A percentile compares a stretch with the other conserved stretches of the same genome.
phyloP scores from a whole-genome alignment of 164 flowering plant species.

The grape (Vitis vinifera) region DNA sequence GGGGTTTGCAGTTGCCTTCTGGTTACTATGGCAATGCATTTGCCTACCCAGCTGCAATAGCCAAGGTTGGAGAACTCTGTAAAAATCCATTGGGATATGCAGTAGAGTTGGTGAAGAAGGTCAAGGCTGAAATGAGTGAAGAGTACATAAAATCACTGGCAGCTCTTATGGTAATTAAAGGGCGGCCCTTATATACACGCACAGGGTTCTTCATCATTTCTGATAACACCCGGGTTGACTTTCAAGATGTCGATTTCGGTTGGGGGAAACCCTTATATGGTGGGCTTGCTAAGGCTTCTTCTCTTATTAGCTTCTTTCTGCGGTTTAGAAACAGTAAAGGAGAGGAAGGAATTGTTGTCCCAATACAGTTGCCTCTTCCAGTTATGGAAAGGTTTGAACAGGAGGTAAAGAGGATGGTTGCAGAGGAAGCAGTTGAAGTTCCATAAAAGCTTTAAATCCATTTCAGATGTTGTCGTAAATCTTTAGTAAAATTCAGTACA shows the following conservation, averaged over 20 bases:
- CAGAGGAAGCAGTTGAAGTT: too few species aligned
- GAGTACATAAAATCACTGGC: background rate
- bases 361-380: background rate
- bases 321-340: background rate
- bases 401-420: too few species aligned
- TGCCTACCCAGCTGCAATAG: background rate
- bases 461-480: too few species aligned
- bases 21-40: conserved; percentile 27
- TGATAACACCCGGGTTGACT: background rate
- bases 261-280: background rate
- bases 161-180: background rate
- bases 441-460: too few species aligned
- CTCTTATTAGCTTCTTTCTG: background rate
- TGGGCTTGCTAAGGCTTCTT: background rate
- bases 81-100: conserved; percentile 9
- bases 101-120: conserved; percentile 2
- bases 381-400: background rate
- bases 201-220: background rate
- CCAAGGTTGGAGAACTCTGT: background rate
- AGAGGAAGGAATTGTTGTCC: background rate
- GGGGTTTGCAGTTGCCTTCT: conserved; percentile 2
- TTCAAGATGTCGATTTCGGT: background rate
- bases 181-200: background rate
- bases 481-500: too few species aligned
- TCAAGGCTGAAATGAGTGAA: background rate